phyloP scores from a whole-genome alignment of 164 flowering plant species.

The Magnolia changhungtana region DNA sequence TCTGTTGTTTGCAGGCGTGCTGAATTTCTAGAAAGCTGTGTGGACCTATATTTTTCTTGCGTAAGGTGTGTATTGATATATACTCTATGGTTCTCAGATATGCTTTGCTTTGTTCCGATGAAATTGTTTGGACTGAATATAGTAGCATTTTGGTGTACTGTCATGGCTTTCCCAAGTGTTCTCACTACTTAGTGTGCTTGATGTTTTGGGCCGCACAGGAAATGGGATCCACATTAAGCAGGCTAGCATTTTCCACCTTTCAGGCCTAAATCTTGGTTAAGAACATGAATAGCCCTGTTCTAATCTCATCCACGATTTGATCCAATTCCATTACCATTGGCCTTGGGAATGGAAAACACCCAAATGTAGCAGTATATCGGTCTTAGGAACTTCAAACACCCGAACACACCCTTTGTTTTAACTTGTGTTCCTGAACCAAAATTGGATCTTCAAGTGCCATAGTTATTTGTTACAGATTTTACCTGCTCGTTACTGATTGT shows the following conservation, averaged over 20 bases:
- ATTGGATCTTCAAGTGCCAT: not conserved
- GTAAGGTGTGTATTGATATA: constrained; percentile 53
- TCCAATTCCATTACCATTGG: not conserved
- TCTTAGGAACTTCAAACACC: too few species aligned
- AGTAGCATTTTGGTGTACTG: not conserved
- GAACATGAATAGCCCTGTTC: not conserved
- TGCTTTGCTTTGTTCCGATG: not conserved
- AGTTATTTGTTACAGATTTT: not conserved
- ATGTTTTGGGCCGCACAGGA: not conserved
- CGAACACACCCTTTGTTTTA: too few species aligned
- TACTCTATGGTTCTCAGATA: not conserved
- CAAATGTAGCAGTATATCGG: not conserved
- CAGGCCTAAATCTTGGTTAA: not conserved
- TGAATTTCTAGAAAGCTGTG: constrained; percentile 91
- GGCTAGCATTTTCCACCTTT: not conserved
- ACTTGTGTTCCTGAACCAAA: not conserved
- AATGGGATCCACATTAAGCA: not conserved
- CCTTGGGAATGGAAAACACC: not conserved
- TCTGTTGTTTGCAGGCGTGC: constrained; percentile 73
- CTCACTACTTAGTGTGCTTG: not conserved
- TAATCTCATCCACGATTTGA: not conserved
- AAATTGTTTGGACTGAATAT: not conserved
- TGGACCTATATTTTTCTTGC: constrained; percentile 92
- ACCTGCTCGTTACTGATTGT: not conserved
- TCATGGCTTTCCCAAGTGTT: not conserved